Percentiles rank a stretch among this genome's conserved stretches.
These are phyloP conservation scores for Pseudozyma hubeiensis DNA, from an alignment of 1,284 basidiomycete genomes.

Conservation along the genomic window DNA sequence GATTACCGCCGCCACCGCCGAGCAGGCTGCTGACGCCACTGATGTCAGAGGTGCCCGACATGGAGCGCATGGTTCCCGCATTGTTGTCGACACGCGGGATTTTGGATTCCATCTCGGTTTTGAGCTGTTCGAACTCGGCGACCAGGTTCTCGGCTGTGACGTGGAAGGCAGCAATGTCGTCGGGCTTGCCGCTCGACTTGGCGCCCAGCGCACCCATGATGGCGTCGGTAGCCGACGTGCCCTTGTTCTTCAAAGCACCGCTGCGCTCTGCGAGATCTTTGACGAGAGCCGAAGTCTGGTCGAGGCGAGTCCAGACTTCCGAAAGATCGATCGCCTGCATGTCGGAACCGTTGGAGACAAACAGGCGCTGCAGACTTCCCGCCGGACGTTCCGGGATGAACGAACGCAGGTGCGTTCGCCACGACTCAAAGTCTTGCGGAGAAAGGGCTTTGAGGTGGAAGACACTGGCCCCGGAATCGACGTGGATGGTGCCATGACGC, in stretches of 20 bases:
- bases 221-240: conserved; percentile 18
- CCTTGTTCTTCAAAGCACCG: conserved; percentile 23
- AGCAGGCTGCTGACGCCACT: background rate
- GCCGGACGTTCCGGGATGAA: conserved; percentile 59
- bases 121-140: conserved; percentile 58
- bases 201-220: conserved; percentile 41
- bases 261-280: conserved; percentile 27
- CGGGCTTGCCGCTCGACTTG: conserved; percentile 18
- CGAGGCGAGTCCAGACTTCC: conserved; percentile 50
- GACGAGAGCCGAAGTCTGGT: conserved; percentile 54
- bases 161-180: conserved; percentile 43
- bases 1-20: conserved; percentile 2
- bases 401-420: conserved; percentile 58
- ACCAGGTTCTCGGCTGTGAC: conserved; percentile 45
- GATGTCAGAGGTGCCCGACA: conserved; percentile 29
- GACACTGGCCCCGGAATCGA: conserved; percentile 64
- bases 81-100: conserved; percentile 44
- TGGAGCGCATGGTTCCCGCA: conserved; percentile 52
- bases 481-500: conserved; percentile 66
- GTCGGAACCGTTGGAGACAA: conserved; percentile 53
- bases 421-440: conserved; percentile 61
- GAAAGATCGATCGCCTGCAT: conserved; percentile 54
- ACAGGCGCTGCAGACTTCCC: conserved; percentile 43
- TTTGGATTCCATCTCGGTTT: conserved; percentile 47
- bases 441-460: conserved; percentile 67